Percentiles rank a stretch among this genome's conserved stretches.
Conservation (phyloP, 306 rosid genomes). For the Vigna nakashimae region DNA sequence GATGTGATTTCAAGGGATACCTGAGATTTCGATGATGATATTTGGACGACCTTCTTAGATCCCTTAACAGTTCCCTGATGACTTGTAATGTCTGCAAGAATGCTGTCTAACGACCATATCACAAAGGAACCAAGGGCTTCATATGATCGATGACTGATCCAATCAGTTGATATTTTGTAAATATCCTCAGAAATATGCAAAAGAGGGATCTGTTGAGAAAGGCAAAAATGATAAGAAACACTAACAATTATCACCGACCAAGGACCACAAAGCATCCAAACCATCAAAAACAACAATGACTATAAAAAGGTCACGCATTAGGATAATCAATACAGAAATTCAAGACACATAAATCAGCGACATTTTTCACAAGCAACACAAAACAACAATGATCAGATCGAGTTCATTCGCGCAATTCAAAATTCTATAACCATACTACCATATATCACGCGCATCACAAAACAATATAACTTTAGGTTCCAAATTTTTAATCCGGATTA, state of each 20-base stretch:
- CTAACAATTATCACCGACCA: background rate
- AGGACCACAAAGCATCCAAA: slow-evolving; percentile 13
- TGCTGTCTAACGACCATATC: slow-evolving; percentile 70
- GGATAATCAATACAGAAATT: slow-evolving; percentile 11
- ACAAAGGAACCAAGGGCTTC: slow-evolving; percentile 73
- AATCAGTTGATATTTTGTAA: slow-evolving; percentile 66
- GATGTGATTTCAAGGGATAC: slow-evolving; percentile 44
- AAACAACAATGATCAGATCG: slow-evolving; percentile 3
- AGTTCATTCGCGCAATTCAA: slow-evolving; percentile 20
- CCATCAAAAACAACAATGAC: background rate
- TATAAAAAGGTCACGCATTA: slow-evolving; percentile 5
- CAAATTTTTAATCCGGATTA: slow-evolving; percentile 14
- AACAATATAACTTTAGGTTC: background rate
- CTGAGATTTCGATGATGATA: slow-evolving; percentile 70
- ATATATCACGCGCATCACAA: slow-evolving; percentile 27
- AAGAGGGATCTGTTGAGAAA: slow-evolving; percentile 67
- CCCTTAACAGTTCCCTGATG: slow-evolving; percentile 69
- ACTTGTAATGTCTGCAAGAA: slow-evolving; percentile 62
- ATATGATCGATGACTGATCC: slow-evolving; percentile 63
- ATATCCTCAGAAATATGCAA: slow-evolving; percentile 63
- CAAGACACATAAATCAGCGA: background rate
- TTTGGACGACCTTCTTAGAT: slow-evolving; percentile 66
- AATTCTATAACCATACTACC: background rate
- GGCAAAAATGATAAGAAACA: slow-evolving; percentile 33
- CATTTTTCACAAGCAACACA: background rate